A percentile compares a stretch with the other conserved stretches of the same genome.
phyloP scores from a whole-genome alignment of 345 rosid species.

The Brassica incana region DNA sequence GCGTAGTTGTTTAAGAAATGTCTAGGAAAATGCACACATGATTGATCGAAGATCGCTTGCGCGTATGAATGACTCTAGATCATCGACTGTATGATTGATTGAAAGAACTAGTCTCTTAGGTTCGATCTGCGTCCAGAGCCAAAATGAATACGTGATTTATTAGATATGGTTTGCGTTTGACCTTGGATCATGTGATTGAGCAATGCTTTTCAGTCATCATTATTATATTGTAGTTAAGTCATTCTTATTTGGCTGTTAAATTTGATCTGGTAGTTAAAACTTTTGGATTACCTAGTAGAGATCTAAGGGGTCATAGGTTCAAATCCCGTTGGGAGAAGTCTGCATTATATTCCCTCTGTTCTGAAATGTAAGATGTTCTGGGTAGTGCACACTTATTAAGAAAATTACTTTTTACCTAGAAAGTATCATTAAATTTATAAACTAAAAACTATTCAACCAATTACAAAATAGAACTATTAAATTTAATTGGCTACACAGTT shows the following conservation, averaged over 20 bases:
- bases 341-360: neutral
- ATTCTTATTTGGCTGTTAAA: constrained; percentile 2
- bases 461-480: no score
- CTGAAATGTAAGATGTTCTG: no score
- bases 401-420: no score
- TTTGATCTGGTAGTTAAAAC: neutral
- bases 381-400: no score
- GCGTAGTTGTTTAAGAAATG: neutral
- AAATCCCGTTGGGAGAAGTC: neutral
- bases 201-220: neutral
- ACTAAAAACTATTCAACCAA: no score
- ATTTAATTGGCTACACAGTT: no score
- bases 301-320: neutral
- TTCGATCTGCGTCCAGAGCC: constrained; percentile 7
- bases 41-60: no score
- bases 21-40: neutral
- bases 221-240: neutral
- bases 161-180: neutral
- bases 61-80: no score
- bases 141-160: neutral
- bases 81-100: constrained; percentile 19
- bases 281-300: no score
- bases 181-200: neutral
- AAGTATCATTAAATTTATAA: no score
- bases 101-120: neutral